Conservation (phyloP, 2,329 filamentous ascomycete species). For the Bertia moriformis region DNA sequence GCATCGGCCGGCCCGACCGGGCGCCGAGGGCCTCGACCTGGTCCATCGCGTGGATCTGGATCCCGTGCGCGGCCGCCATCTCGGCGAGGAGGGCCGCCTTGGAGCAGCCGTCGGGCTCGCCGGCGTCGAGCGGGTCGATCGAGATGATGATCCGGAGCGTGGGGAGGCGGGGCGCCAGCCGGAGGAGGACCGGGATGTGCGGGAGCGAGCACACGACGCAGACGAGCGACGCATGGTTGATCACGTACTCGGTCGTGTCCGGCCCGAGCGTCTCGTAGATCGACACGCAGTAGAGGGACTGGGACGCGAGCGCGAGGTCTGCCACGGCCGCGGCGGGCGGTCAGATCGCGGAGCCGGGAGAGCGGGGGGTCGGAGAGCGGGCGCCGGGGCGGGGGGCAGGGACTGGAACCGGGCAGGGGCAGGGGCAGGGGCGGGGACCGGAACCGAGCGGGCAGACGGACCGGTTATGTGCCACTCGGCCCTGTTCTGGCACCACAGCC, state of each 20-base stretch:
- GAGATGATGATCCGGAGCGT: conserved; percentile 76
- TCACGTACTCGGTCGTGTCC: conserved; percentile 84
- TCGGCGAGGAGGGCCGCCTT: conserved; percentile 67
- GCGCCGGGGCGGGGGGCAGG: too few relatives aligned
- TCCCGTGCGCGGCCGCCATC: conserved; percentile 58
- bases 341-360: background rate
- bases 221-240: conserved; percentile 70
- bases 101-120: conserved; percentile 62
- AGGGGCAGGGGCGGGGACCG: background rate
- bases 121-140: conserved; percentile 67
- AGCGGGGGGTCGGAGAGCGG: background rate
- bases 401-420: conserved; percentile 4
- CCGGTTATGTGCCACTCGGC: conserved; percentile 78
- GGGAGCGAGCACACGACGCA: conserved; percentile 67
- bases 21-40: conserved; percentile 73
- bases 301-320: conserved; percentile 79
- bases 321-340: background rate
- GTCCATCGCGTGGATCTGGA: conserved; percentile 64
- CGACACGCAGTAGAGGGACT: conserved; percentile 77
- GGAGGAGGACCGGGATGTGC: conserved; percentile 69
- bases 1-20: conserved; percentile 53
- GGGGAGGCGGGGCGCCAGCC: conserved; percentile 63
- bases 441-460: conserved; percentile 16
- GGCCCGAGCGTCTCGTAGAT: conserved; percentile 93
- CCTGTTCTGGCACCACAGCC: conserved; percentile 75